Evolutionary conservation across 371 early-diverging fungal genomes (phyloP).

Genomic region (Chytridiales sp.): DNA sequence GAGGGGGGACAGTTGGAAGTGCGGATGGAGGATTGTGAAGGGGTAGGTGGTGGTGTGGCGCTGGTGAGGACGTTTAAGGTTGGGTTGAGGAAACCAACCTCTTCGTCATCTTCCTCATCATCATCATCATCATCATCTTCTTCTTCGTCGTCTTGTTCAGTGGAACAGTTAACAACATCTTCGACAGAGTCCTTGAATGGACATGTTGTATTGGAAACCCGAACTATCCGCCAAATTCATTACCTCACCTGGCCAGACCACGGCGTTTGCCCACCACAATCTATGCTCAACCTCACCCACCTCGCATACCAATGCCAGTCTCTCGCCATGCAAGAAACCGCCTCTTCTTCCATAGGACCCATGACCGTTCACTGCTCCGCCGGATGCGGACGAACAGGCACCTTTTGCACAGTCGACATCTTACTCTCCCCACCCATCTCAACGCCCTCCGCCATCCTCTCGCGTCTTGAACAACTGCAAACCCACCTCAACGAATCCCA

Average conservation of each 20-base stretch:
- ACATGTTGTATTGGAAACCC: conserved; percentile 29
- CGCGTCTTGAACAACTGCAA: too few species aligned
- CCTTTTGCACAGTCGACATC: conserved; percentile 82
- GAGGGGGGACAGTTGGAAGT: background rate
- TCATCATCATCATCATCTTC: too few species aligned
- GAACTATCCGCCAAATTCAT: conserved; percentile 72
- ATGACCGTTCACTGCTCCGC: conserved; percentile 95
- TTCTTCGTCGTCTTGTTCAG: too few species aligned
- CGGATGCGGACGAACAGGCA: conserved; percentile 95
- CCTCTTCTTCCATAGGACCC: conserved; percentile 50
- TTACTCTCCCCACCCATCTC: conserved; percentile 48
- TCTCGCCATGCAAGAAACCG: background rate
- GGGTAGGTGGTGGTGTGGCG: background rate
- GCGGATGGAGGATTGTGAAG: background rate
- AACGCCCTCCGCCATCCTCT: too few species aligned
- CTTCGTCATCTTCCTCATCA: too few species aligned
- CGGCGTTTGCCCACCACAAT: conserved; percentile 16
- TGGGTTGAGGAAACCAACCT: too few species aligned
- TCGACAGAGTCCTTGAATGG: too few species aligned
- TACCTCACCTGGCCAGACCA: conserved; percentile 91
- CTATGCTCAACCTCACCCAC: conserved; percentile 60
- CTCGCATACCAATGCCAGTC: conserved; percentile 48
- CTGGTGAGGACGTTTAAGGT: background rate
- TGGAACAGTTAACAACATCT: too few species aligned
- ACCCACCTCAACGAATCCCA: background rate